Evolutionary conservation across 1,284 basidiomycete species (phyloP).

Genomic region (Trametes hirsuta): DNA sequence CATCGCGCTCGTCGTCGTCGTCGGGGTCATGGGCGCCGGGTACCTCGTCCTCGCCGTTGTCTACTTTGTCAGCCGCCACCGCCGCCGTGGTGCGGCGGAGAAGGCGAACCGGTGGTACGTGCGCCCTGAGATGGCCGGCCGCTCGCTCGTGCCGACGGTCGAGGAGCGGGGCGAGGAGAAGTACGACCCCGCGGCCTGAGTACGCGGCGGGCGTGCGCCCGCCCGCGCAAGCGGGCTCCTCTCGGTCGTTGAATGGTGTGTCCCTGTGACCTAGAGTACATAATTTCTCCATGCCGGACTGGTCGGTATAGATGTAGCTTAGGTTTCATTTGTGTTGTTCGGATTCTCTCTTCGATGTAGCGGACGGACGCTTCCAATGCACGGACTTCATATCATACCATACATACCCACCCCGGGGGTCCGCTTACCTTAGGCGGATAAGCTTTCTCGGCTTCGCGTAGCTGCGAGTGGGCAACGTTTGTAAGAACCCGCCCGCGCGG

Average conservation of each 20-base stretch:
- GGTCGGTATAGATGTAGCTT: slow-evolving; percentile 14
- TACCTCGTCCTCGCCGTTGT: slow-evolving; percentile 30
- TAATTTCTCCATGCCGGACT: slow-evolving; percentile 5
- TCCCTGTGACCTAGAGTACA: background rate
- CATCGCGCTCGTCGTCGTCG: slow-evolving; percentile 28
- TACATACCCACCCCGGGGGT: background rate
- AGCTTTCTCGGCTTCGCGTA: slow-evolving; percentile 4
- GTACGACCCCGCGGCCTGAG: slow-evolving; percentile 17
- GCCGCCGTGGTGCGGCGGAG: slow-evolving; percentile 6
- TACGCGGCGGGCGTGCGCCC: background rate
- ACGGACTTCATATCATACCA: background rate
- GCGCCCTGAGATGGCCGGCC: slow-evolving; percentile 27
- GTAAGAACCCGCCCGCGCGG: background rate
- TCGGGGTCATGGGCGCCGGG: slow-evolving; percentile 30
- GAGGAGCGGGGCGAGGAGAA: slow-evolving; percentile 21
- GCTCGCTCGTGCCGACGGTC: slow-evolving; percentile 23
- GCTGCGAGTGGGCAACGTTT: background rate
- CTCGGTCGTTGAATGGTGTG: background rate
- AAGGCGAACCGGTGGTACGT: slow-evolving; percentile 25
- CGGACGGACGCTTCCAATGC: slow-evolving; percentile 5
- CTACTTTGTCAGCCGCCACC: slow-evolving; percentile 22
- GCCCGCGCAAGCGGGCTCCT: no score
- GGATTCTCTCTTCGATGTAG: slow-evolving; percentile 1
- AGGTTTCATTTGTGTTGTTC: slow-evolving; percentile 2
- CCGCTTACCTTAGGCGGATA: background rate